Evolutionary conservation across 352 stramenopile genomes (phyloP).

Genomic region (Globisporangium nodosum): DNA sequence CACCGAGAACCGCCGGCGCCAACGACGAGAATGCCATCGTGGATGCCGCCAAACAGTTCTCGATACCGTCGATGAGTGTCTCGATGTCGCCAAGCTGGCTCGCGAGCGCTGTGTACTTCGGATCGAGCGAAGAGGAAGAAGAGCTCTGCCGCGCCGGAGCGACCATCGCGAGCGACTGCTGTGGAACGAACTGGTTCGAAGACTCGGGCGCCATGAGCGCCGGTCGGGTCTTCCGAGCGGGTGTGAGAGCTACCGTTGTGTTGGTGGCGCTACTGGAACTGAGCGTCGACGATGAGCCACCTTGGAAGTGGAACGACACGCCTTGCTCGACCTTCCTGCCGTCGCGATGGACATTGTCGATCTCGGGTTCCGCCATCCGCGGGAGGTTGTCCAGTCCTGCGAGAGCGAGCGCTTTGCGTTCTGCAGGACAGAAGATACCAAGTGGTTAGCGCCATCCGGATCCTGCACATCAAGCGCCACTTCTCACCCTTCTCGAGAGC

Average conservation of each 20-base stretch:
- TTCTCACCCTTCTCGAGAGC: constrained; percentile 23
- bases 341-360: constrained; percentile 13
- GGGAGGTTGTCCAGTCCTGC: constrained; percentile 11
- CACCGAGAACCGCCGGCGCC: constrained; percentile 28
- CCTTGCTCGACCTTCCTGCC: constrained; percentile 6
- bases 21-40: constrained; percentile 39
- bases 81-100: constrained; percentile 57
- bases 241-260: constrained; percentile 7
- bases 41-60: constrained; percentile 28
- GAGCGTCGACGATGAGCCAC: constrained; percentile 18
- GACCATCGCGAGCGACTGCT: constrained; percentile 15
- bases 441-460: background rate
- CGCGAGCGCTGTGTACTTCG: constrained; percentile 31
- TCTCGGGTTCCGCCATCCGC: constrained; percentile 14
- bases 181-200: background rate
- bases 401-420: constrained; percentile 12
- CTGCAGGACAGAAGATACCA: background rate
- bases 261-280: constrained; percentile 2
- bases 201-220: constrained; percentile 16
- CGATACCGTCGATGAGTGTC: constrained; percentile 50
- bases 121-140: constrained; percentile 12
- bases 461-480: background rate
- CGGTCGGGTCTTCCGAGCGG: background rate
- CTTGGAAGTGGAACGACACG: constrained; percentile 62
- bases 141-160: constrained; percentile 6